Percentiles rank a stretch among this genome's conserved stretches.
These are phyloP conservation scores for Euphorbia tirucalli DNA, from an alignment of 345 rosid species.

Conservation along the genomic window DNA sequence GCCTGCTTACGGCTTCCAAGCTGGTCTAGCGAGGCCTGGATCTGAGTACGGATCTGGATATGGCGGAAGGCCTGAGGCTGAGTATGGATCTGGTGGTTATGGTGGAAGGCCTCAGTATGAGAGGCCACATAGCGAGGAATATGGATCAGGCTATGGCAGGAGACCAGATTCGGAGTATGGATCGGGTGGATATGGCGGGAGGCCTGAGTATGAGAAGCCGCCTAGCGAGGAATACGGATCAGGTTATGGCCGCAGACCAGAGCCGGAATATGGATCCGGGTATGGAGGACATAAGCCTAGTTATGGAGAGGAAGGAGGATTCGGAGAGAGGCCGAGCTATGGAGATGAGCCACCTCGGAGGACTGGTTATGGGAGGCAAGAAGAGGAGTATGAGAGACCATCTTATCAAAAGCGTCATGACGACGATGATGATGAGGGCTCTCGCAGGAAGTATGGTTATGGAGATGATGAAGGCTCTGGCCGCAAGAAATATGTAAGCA, in stretches of 20 bases:
- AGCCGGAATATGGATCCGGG: conserved; percentile 33
- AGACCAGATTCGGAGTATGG: conserved; percentile 37
- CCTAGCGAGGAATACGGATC: conserved; percentile 22
- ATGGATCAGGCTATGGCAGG: conserved; percentile 10
- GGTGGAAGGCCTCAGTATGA: conserved; percentile 17
- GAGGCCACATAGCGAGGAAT: conserved; percentile 16
- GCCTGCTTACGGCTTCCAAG: conserved; percentile 17
- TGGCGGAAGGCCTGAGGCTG: conserved; percentile 19
- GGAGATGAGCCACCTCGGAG: conserved; percentile 16
- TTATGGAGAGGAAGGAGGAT: conserved; percentile 27
- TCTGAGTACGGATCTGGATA: conserved; percentile 20
- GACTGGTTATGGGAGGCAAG: conserved; percentile 17
- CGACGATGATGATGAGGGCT: conserved; percentile 28
- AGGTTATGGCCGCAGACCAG: conserved; percentile 20
- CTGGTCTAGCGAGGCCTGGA: conserved; percentile 18
- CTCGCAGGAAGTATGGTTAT: conserved; percentile 33
- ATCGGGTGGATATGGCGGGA: conserved; percentile 23
- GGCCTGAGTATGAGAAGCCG: conserved; percentile 16
- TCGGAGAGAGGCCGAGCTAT: conserved; percentile 19
- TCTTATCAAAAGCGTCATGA: conserved; percentile 33
- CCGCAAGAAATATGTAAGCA: conserved; percentile 84
- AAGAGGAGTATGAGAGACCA: conserved; percentile 21
- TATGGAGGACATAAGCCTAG: conserved; percentile 17
- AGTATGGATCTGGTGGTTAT: conserved; percentile 15
- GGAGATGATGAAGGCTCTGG: conserved; percentile 69